Evolutionary conservation across 495 filamentous ascomycete genomes (phyloP).

Genomic region (Talaromyces borbonicus): DNA sequence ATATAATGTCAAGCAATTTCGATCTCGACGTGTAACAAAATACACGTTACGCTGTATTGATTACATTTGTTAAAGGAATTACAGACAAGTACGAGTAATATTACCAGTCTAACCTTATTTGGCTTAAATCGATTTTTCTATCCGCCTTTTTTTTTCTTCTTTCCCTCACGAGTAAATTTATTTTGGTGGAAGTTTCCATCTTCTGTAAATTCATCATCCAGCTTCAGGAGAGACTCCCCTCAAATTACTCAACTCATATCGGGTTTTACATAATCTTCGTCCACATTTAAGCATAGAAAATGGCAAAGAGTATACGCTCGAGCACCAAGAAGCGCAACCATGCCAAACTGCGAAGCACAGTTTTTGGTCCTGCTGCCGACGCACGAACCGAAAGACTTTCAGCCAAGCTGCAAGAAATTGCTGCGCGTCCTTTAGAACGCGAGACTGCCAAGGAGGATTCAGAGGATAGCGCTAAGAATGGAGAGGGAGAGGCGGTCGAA

Average conservation of each 20-base stretch:
- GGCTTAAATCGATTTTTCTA: not conserved
- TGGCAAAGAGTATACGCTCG: slow-evolving; percentile 76
- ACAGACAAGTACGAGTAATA: not conserved
- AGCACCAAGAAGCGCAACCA: slow-evolving; percentile 71
- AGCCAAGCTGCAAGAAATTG: slow-evolving; percentile 68
- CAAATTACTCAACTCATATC: not conserved
- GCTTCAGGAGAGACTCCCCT: not conserved
- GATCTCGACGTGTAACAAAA: too few relatives aligned
- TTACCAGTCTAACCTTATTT: not conserved
- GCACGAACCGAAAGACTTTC: slow-evolving; percentile 70
- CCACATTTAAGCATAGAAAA: slow-evolving; percentile 19
- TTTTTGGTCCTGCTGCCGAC: slow-evolving; percentile 70
- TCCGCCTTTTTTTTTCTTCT: too few relatives aligned
- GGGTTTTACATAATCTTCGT: not conserved
- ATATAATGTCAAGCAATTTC: too few relatives aligned
- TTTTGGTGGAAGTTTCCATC: too few relatives aligned
- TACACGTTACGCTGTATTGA: not conserved
- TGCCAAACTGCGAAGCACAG: slow-evolving; percentile 57
- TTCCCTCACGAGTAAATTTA: not conserved
- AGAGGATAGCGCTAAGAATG: not conserved
- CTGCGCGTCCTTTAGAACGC: slow-evolving; percentile 52
- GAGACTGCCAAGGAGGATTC: not conserved
- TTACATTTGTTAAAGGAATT: not conserved
- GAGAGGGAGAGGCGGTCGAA: not conserved
- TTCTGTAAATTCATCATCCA: not conserved